phyloP scores from a whole-genome alignment of 768 basidiomycete genomes.

The Gymnopilus dilepis region DNA sequence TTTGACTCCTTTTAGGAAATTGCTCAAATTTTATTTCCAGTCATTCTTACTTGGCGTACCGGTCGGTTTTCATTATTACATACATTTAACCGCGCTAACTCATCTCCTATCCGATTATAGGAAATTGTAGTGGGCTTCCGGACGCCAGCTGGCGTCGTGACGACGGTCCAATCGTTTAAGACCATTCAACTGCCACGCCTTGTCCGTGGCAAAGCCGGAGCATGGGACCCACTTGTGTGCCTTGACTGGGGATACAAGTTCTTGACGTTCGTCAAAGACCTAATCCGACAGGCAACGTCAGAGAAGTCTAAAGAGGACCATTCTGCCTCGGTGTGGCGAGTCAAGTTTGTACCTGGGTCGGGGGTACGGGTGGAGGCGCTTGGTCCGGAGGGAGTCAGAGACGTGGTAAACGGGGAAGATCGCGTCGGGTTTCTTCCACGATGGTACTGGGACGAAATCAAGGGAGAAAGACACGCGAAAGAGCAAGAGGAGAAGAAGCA shows the following conservation, averaged over 20 bases:
- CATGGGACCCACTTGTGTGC: constrained; percentile 80
- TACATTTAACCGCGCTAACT: constrained; percentile 19
- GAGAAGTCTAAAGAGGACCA: constrained; percentile 21
- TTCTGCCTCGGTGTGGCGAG: constrained; percentile 65
- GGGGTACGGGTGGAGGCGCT: constrained; percentile 61
- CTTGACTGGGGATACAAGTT: constrained; percentile 76
- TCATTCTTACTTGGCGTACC: constrained; percentile 93
- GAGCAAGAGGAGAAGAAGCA: constrained; percentile 13
- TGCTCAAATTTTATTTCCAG: constrained; percentile 93
- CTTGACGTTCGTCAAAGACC: constrained; percentile 56
- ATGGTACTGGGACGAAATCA: constrained; percentile 65
- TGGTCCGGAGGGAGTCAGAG: constrained; percentile 52
- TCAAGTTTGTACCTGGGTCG: constrained; percentile 60
- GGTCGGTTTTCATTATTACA: constrained; percentile 44
- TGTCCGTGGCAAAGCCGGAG: constrained; percentile 72
- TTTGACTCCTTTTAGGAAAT: constrained; percentile 56
- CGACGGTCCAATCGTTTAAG: constrained; percentile 71
- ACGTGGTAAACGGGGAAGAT: constrained; percentile 71
- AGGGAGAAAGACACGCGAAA: constrained; percentile 10
- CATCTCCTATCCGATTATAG: constrained; percentile 40
- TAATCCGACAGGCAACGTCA: constrained; percentile 30
- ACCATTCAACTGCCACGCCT: constrained; percentile 81
- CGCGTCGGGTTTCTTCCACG: constrained; percentile 79
- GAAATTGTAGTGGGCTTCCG: constrained; percentile 90
- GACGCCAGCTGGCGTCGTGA: constrained; percentile 72